phyloP scores from a whole-genome alignment of 305 asterid species.

The Rubia balearica region DNA sequence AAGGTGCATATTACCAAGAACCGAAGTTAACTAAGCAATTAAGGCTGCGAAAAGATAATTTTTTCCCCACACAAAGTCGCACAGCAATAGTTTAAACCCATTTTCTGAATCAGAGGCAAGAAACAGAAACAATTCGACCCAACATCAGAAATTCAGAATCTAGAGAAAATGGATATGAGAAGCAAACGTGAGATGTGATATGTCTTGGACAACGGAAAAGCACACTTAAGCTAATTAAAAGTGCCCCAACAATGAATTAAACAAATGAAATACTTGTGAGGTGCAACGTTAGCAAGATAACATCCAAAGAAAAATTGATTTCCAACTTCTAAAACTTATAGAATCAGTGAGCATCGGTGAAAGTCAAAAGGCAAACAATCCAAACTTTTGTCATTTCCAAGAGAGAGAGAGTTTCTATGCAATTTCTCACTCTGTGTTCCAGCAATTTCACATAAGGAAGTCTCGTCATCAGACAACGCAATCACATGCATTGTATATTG shows the following conservation, averaged over 20 bases:
- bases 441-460: slow-evolving; percentile 35
- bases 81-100: neutral
- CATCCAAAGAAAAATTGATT: neutral
- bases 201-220: neutral
- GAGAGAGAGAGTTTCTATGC: slow-evolving; percentile 29
- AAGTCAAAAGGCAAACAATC: too few relatives aligned
- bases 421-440: slow-evolving; percentile 33
- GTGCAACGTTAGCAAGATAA: neutral
- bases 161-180: neutral
- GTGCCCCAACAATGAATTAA: neutral
- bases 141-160: neutral
- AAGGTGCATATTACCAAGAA: slow-evolving; percentile 1
- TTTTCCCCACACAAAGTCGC: neutral
- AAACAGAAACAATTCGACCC: neutral
- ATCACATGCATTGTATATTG: slow-evolving; percentile 54
- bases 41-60: too few relatives aligned
- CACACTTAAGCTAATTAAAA: neutral
- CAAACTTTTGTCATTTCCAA: neutral
- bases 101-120: neutral
- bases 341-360: too few relatives aligned
- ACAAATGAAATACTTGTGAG: neutral
- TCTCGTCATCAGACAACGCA: slow-evolving; percentile 40
- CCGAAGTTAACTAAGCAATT: neutral
- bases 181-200: slow-evolving; percentile 2
- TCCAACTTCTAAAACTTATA: neutral